Base-by-base conservation (phyloP, 306 rosid genomes). In the Abrus precatorius region DNA sequence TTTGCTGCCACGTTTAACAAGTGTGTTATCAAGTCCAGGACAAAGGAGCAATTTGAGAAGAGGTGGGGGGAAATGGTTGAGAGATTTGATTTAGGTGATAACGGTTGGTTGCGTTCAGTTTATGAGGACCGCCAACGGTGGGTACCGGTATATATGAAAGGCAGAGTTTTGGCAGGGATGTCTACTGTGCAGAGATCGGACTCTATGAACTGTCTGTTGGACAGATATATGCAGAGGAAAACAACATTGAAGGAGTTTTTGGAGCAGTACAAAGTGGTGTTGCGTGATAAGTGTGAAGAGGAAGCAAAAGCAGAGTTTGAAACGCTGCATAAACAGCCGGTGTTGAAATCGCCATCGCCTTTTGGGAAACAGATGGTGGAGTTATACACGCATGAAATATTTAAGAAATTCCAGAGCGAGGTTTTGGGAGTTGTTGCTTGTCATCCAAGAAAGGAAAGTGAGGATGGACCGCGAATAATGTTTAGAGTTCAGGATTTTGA, bases 351-450 rank as follows among this genome's bases (percentile, higher is more conserved):
- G 57, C 97, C 97, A n/a, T 92, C 95, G 1, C 97, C 97, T 0
- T 89, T 92, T 67, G 97, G 87, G 91, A 92, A 92, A 81, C 89
- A 88, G 65, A 89, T 89, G 83, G 84, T 88, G 6, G 83, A 84
- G 74, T 72, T 86, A 43, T 90, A 92, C 83, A 90, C 97, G 20
- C 87, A 88, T 57, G 87, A 89, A 4, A 84, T 92, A 54, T 88
- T 92, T 68, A 92, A 88, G 87, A 90, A 82, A 69, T 90, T 92
- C 85, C 95, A 92, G 81, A 88, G 75, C 10, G 93, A 90, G 88
- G 93, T 92, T 56, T 76, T 92, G 81, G 97, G 97, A 65, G 92
- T 86, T 70, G 91, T 89, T 80, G 97, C 93, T 38, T 90, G 95
- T 85, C 91, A 87, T 85, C 95, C 95, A 75, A 90, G 84, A 85